These are phyloP conservation scores for Lumnitzera littorea DNA, from an alignment of 345 rosid species.

Conservation along the genomic window DNA sequence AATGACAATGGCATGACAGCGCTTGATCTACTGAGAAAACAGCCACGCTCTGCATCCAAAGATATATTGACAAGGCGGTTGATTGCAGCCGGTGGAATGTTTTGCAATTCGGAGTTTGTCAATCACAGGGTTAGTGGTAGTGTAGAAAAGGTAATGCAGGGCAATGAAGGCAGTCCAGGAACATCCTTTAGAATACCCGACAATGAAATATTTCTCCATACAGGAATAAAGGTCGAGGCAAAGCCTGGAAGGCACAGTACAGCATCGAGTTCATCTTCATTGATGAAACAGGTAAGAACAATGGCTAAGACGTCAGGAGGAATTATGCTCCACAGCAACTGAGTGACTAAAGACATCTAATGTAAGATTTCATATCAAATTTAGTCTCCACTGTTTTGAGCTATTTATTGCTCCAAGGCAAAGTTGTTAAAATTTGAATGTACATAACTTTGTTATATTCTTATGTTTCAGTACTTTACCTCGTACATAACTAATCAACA, in stretches of 20 bases:
- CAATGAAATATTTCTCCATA: constrained; percentile 55
- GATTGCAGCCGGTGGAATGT: constrained; percentile 72
- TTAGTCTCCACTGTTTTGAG: too few species aligned
- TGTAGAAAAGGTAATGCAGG: constrained; percentile 62
- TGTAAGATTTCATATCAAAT: too few species aligned
- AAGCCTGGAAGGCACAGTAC: constrained; percentile 32
- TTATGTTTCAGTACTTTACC: too few species aligned
- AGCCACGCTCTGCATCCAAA: constrained; percentile 52
- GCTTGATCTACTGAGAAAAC: constrained; percentile 66
- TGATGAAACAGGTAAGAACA: constrained; percentile 32
- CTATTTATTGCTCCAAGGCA: too few species aligned
- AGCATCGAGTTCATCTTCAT: constrained; percentile 42
- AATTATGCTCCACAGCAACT: too few species aligned
- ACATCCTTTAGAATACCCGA: constrained; percentile 67
- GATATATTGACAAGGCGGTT: constrained; percentile 60
- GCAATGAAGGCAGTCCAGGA: constrained; percentile 65
- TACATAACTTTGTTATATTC: too few species aligned
- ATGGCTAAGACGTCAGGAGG: neutral
- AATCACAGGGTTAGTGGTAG: constrained; percentile 51
- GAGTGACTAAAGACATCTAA: too few species aligned
- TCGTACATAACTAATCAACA: too few species aligned
- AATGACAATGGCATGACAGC: constrained; percentile 74
- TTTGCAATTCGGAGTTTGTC: constrained; percentile 42
- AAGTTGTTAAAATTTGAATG: too few species aligned
- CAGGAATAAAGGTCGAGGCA: constrained; percentile 34